Base-by-base conservation (phyloP, 352 stramenopile species). In the Phytophthora quininea region DNA sequence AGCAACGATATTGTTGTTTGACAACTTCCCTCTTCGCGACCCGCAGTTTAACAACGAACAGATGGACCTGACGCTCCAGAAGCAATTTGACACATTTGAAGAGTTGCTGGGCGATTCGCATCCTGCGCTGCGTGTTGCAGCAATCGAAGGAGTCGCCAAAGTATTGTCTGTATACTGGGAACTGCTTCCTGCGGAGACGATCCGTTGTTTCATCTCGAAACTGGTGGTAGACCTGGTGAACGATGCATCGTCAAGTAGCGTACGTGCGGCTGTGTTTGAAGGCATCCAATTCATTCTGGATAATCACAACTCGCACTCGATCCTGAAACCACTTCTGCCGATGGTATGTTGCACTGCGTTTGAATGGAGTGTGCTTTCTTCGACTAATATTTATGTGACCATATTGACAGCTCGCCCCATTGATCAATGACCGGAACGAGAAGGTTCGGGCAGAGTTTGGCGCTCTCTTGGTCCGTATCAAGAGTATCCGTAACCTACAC, bases 81-180 rank as follows among this genome's bases (percentile, higher is more conserved):
- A 91, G 48, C 89, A 96, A 62, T 94, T 96, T 45, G 89, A 95
- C 50, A 85, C 79, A 10, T 93, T 95, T 46, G 79, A 92, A 54
- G 83, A 90, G 54, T 54, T 95, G 15, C 69, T 96, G 0, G 64
- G 79, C 24, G 89, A 96, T 58, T 86, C 83, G 11, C 80, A 93
- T 37, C 89, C 89, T 14, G 82, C 84, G 4, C 71, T 94, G 15
- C 83, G 89, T 62, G 82, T 95, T 19, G 89, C 88, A 60, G 84
- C 80, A 24, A 87, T 96, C 58, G 84, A 94, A 64, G 89, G 89
- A 30, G 80, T 96, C 3, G 74, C 84, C 0, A 96, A 95, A 50
- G 80, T 96, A 7, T 62, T 95, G 0, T 94, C 86, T 0, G 75
- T 94, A 29, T 96, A 94, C 57, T 96, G 87, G 87, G 89, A 96